These are phyloP conservation scores for Aspergillus alliaceus DNA, from an alignment of 2,329 filamentous ascomycete genomes.

Conservation along the genomic window DNA sequence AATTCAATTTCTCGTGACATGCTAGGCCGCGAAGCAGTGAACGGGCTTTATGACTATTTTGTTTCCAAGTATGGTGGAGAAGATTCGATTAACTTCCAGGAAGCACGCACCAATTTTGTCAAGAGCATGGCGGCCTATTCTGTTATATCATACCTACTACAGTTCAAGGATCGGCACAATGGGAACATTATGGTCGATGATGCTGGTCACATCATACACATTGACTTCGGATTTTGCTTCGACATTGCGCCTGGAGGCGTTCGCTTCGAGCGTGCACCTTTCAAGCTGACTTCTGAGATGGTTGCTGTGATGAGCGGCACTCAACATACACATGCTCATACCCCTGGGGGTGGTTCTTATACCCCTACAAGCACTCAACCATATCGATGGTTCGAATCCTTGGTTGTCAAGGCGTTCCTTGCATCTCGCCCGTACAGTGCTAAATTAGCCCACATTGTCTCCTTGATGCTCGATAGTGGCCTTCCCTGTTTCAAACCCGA, in stretches of 20 bases:
- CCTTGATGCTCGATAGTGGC: constrained; percentile 93
- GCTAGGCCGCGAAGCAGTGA: constrained; percentile 96
- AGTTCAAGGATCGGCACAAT: constrained; percentile 99
- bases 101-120: constrained; percentile 94
- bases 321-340: constrained; percentile 28
- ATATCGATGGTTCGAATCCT: constrained; percentile 94
- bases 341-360: constrained; percentile 32
- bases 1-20: constrained; percentile 98
- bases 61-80: constrained; percentile 96
- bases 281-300: constrained; percentile 98
- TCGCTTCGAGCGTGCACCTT: constrained; percentile 95
- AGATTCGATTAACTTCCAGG: constrained; percentile 90
- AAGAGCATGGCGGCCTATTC: constrained; percentile 99
- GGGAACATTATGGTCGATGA: constrained; percentile 99
- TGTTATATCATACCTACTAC: constrained; percentile 91
- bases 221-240: constrained; percentile 99
- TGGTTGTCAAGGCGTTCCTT: constrained; percentile 93
- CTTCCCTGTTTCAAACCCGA: constrained; percentile 97
- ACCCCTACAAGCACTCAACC: constrained; percentile 71
- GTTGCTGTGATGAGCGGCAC: constrained; percentile 96
- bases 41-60: constrained; percentile 98
- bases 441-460: constrained; percentile 85
- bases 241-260: constrained; percentile 97
- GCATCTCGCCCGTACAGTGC: constrained; percentile 82
- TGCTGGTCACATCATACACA: constrained; percentile 94